These are phyloP conservation scores for Penicillium sp. DNA, from an alignment of 2,329 filamentous ascomycete genomes.

Conservation along the genomic window DNA sequence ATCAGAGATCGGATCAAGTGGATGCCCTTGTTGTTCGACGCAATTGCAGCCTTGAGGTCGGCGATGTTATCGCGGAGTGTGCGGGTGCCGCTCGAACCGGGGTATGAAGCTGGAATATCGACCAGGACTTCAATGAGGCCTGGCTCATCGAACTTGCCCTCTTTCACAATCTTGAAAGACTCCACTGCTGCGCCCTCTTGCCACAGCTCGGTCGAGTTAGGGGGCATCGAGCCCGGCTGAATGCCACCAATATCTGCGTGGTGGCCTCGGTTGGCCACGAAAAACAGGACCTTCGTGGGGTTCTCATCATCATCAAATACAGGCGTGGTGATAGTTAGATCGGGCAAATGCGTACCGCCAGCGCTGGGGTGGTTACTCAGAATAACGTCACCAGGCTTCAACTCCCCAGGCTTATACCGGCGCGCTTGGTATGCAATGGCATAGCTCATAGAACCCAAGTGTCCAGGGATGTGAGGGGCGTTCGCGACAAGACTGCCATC, in stretches of 20 bases:
- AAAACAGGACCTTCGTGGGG: constrained; percentile 74
- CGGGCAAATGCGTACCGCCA: constrained; percentile 77
- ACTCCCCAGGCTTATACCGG: constrained; percentile 72
- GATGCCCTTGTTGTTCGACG: constrained; percentile 83
- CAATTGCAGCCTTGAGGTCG: constrained; percentile 81
- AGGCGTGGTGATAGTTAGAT: constrained; percentile 78
- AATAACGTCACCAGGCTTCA: constrained; percentile 76
- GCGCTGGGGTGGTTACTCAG: constrained; percentile 83
- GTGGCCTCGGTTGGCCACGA: constrained; percentile 75
- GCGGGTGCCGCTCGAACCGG: constrained; percentile 73
- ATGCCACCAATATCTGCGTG: constrained; percentile 85
- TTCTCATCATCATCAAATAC: constrained; percentile 64
- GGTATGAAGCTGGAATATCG: constrained; percentile 68
- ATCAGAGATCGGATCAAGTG: constrained; percentile 71
- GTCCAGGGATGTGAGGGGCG: constrained; percentile 77
- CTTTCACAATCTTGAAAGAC: constrained; percentile 64
- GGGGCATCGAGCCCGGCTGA: constrained; percentile 78
- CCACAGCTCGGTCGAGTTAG: constrained; percentile 48
- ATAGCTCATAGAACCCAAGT: constrained; percentile 81
- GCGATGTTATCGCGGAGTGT: constrained; percentile 81
- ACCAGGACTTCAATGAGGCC: constrained; percentile 69
- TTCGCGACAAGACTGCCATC: constrained; percentile 67
- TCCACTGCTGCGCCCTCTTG: constrained; percentile 50
- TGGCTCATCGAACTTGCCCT: constrained; percentile 74
- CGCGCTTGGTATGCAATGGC: constrained; percentile 76